phyloP scores from a whole-genome alignment of 768 basidiomycete species.

The Tulasnella sp. region DNA sequence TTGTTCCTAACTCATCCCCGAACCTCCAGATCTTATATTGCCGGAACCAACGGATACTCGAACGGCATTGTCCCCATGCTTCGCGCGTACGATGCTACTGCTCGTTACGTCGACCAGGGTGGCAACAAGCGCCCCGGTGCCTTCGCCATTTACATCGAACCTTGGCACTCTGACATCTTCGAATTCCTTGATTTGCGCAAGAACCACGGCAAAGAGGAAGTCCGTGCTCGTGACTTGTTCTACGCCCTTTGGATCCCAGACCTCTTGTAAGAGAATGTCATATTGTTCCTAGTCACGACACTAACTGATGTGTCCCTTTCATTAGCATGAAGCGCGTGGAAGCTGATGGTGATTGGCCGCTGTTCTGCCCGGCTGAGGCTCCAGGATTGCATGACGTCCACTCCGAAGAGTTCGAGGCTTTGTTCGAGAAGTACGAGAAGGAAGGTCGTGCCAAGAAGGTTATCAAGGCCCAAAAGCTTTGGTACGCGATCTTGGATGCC shows the following conservation, averaged over 20 bases:
- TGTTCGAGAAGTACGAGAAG: slow-evolving; percentile 85
- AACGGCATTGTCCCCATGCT: slow-evolving; percentile 99
- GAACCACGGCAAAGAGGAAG: slow-evolving; percentile 99
- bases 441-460: slow-evolving; percentile 85
- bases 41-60: slow-evolving; percentile 98
- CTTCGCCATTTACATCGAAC: slow-evolving; percentile 97
- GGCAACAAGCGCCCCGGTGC: slow-evolving; percentile 99
- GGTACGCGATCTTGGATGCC: slow-evolving; percentile 95
- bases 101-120: slow-evolving; percentile 98
- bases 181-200: slow-evolving; percentile 97
- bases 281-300: not conserved
- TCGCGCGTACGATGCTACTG: slow-evolving; percentile 95
- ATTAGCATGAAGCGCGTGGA: slow-evolving; percentile 96
- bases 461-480: slow-evolving; percentile 94
- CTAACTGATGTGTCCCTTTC: slow-evolving; percentile 16
- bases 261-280: slow-evolving; percentile 69
- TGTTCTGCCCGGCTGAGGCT: slow-evolving; percentile 98
- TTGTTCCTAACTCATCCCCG: slow-evolving; percentile 27
- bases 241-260: slow-evolving; percentile 98
- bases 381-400: slow-evolving; percentile 86
- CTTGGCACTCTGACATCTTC: slow-evolving; percentile 97
- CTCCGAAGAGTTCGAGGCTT: slow-evolving; percentile 83
- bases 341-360: slow-evolving; percentile 83
- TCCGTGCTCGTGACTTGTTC: slow-evolving; percentile 94
- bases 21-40: slow-evolving; percentile 83